Base-by-base conservation (phyloP, 148 eudicot genomes). In the Tetragonia tetragonoides region DNA sequence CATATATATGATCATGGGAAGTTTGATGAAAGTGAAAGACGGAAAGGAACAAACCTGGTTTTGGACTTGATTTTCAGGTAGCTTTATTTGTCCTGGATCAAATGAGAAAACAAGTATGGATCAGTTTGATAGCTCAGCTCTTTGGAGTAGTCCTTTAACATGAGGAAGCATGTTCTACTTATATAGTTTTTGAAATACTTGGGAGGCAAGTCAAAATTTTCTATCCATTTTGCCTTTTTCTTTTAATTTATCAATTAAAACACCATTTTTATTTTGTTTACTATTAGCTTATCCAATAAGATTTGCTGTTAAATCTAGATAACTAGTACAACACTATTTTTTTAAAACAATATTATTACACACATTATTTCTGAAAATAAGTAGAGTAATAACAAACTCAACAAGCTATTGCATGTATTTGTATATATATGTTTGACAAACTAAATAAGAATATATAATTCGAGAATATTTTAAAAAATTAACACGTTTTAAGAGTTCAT, bases 151-250 rank as follows among this genome's bases (percentile, higher is more conserved):
- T 38, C 3, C 11, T 7, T 20, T 20, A n/a, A 9, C 49, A 11
- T 44, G 73, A 44, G 56, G 73, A 6, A 18, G 70, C 18, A 63
- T 20, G 47, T 21, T 56, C 17, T 64, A 54, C 64, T 72, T 66
- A 73, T 74, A 80, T 80, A 80, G 74, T 57, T 80, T 74, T 74
- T 74, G 49, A 61, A 44, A 3, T 51, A 68, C 80, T 68, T 77
- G 80, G 80, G 65, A 77, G 10, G 80, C 80, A 77, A 77, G 80
- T 70, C 23, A 21, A n/a, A 53, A 16, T 68, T n/a, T 68, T n/a
- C 10, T 67, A 76, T 51, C 62, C 54, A 15, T 68, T 20, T 38
- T 5, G 7, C 14, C 18, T 38, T 53, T 51, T 15, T 38, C 28
- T 75, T 75, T 65, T n/a, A n/a, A n/a, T n/a, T n/a, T 5, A 38